phyloP scores from a whole-genome alignment of 805 yeast genomes.

The Nakazawaea ambrosiae region DNA sequence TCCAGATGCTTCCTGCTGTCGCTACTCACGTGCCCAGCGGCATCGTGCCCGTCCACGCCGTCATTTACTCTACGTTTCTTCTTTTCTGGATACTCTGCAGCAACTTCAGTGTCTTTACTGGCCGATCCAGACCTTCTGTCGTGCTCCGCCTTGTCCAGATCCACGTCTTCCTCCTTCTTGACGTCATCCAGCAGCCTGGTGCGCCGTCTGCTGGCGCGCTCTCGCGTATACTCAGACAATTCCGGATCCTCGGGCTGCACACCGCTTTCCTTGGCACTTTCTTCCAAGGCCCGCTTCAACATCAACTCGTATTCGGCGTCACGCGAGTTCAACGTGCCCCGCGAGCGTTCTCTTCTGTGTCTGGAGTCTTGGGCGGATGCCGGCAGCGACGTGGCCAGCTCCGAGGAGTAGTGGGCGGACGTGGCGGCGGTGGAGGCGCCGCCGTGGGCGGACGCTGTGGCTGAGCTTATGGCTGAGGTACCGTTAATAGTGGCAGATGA shows the following conservation, averaged over 20 bases:
- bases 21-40: background rate
- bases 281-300: constrained; percentile 42
- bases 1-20: background rate
- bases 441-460: too few species aligned
- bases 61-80: background rate
- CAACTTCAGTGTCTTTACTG: background rate
- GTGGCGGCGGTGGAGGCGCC: constrained; percentile 9
- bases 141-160: background rate
- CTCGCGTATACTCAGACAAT: constrained; percentile 23
- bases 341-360: constrained; percentile 17
- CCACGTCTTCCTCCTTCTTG: constrained; percentile 8
- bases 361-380: constrained; percentile 9
- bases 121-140: background rate
- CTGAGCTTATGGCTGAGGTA: too few species aligned
- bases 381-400: constrained; percentile 1
- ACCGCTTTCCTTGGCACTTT: constrained; percentile 47
- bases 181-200: constrained; percentile 13
- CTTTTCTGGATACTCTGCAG: background rate
- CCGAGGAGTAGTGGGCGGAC: constrained; percentile 11
- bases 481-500: too few species aligned
- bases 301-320: constrained; percentile 28
- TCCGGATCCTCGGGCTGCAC: constrained; percentile 28
- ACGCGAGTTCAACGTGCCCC: constrained; percentile 14
- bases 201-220: constrained; percentile 20
- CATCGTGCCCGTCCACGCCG: background rate